Evolutionary conservation across 2,329 filamentous ascomycete genomes (phyloP), one percentile per base, ranked within the genome.

Genomic region (Cordyceps tenuipes): DNA sequence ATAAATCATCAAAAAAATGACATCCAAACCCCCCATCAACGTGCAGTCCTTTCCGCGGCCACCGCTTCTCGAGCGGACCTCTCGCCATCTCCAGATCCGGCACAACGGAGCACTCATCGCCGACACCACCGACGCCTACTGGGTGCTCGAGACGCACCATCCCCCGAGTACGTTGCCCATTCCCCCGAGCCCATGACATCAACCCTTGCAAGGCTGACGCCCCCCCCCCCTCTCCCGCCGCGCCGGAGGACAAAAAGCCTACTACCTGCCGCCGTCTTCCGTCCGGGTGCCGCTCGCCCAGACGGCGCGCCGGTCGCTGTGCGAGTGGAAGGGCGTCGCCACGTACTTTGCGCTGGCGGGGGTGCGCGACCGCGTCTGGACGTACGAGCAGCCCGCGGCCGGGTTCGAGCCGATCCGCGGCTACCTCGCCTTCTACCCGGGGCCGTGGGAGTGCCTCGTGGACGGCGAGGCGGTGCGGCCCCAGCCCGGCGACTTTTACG

Each of bases 401-500:
- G 71, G 72, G 0, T 86, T 84, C 68, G 75, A 73, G 64, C 71
- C 72, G 6, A 79, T 87, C 67, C 79, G 78, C 65, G 80, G 78
- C 15, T 80, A 80, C 68, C 65, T 87, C 55, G 81, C 79, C 46
- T 83, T 86, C 65, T 86, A 84, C 66, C 81, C 80, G 13, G 81
- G 78, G 15, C 82, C 82, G 13, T 85, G 82, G 82, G 79, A 84
- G 61, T 86, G 83, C 66, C 83, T 76, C 68, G 82, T 85, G 5
- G 82, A 86, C 68, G 82, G 82, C 10, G 82, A 86, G 69, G 76
- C 76, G 66, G 83, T 85, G 21, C 74, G 79, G 68, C 73, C 82
- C 44, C 82, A 85, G 71, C 81, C 80, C 17, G 82, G 82, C 8
- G 82, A 86, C 64, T 86, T 85, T 64, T 86, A 85, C 69, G 83